phyloP scores from a whole-genome alignment of 2,329 filamentous ascomycete species.

The Botrytis paeoniae region DNA sequence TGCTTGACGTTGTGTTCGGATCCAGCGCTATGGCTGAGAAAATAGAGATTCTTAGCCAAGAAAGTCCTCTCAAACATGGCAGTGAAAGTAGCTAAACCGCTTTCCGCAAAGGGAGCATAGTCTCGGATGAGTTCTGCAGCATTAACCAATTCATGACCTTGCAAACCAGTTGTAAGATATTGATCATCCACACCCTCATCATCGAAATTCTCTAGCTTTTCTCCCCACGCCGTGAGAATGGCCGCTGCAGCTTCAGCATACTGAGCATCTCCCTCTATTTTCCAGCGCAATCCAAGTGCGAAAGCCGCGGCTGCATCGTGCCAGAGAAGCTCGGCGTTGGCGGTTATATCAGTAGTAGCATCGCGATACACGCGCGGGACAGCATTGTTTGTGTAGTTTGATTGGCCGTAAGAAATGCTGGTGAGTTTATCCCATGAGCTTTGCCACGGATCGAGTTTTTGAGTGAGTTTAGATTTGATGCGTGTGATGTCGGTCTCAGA shows the following conservation, averaged over 20 bases:
- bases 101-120: not conserved
- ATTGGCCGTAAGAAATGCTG: slow-evolving; percentile 5
- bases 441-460: slow-evolving; percentile 17
- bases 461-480: slow-evolving; percentile 11
- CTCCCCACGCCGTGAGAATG: slow-evolving; percentile 1
- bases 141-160: not conserved
- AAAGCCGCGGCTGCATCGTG: not conserved
- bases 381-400: not conserved
- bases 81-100: not conserved
- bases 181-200: not conserved
- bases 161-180: not conserved
- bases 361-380: not conserved
- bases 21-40: not conserved
- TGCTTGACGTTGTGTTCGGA: not conserved
- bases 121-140: not conserved
- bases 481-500: not conserved
- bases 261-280: not conserved
- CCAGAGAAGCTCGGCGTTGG: not conserved
- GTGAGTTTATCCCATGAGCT: slow-evolving; percentile 17
- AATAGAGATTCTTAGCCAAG: not conserved
- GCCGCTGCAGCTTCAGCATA: not conserved
- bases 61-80: not conserved
- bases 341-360: not conserved
- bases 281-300: not conserved
- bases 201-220: not conserved